Evolutionary conservation across 805 yeast genomes (phyloP).

Genomic region (Saccharomycopsis schoenii): DNA sequence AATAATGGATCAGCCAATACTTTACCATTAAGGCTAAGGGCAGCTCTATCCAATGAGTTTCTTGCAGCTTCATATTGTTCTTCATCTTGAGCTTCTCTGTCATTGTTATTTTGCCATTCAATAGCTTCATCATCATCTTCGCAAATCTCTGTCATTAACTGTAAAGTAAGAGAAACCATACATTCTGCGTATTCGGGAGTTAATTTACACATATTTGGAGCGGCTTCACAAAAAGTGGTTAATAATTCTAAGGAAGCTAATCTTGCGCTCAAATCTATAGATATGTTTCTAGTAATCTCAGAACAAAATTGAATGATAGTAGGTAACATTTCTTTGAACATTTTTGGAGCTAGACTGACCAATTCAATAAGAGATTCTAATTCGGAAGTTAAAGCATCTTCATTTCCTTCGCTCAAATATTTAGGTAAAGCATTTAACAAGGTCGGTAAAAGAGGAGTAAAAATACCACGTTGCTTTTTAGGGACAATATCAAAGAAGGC

Average conservation of each 20-base stretch:
- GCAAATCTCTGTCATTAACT: constrained; percentile 89
- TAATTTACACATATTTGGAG: constrained; percentile 90
- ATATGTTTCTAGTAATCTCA: constrained; percentile 72
- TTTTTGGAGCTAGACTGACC: constrained; percentile 87
- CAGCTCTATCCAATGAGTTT: constrained; percentile 86
- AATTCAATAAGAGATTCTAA: constrained; percentile 82
- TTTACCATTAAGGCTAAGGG: constrained; percentile 76
- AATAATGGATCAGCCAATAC: constrained; percentile 79
- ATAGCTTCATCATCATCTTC: constrained; percentile 77
- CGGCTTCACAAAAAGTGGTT: constrained; percentile 84
- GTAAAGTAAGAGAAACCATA: constrained; percentile 62
- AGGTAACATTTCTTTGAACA: constrained; percentile 85
- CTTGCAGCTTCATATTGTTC: constrained; percentile 85
- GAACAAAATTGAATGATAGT: constrained; percentile 80
- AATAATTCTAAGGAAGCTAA: constrained; percentile 80
- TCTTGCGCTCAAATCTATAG: constrained; percentile 70
- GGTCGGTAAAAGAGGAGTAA: constrained; percentile 74
- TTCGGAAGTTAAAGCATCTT: constrained; percentile 74
- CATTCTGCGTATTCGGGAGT: constrained; percentile 62
- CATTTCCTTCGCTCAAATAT: constrained; percentile 69
- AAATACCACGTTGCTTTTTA: constrained; percentile 63
- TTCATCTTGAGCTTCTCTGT: constrained; percentile 76
- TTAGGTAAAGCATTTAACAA: constrained; percentile 81
- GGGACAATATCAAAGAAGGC: constrained; percentile 80
- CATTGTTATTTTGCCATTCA: constrained; percentile 79